Percentiles rank a stretch among this genome's conserved stretches.
Conservation (phyloP, 1,284 basidiomycete species). For the Vanrija pseudolonga region DNA sequence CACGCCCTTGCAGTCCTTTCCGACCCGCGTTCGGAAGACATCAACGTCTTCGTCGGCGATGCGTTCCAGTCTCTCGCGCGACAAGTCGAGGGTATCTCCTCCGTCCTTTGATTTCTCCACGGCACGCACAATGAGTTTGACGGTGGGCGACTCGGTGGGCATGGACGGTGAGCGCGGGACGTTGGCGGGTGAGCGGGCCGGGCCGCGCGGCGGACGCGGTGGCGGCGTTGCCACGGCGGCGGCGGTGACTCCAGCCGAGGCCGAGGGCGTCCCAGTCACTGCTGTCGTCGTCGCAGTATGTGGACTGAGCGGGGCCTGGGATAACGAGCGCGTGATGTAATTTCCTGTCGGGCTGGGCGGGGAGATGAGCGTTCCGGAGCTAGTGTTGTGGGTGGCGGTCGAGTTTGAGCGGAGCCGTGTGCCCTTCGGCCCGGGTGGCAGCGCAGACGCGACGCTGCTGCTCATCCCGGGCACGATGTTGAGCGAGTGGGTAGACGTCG, state of each 20-base stretch:
- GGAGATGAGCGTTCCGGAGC: neutral
- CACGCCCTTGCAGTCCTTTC: conserved; percentile 57
- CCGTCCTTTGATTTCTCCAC: conserved; percentile 65
- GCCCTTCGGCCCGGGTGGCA: neutral
- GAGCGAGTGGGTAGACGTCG: conserved; percentile 7
- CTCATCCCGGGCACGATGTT: no score
- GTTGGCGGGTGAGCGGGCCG: conserved; percentile 5
- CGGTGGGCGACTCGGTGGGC: conserved; percentile 4
- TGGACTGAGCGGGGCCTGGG: neutral
- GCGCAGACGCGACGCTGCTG: no score
- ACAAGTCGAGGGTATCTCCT: conserved; percentile 76
- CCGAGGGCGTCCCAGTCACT: neutral
- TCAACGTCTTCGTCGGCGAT: conserved; percentile 69
- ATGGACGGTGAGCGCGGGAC: conserved; percentile 5
- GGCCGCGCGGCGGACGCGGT: conserved; percentile 10
- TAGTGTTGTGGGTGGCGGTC: neutral
- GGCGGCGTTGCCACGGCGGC: conserved; percentile 3
- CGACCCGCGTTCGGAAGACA: conserved; percentile 60
- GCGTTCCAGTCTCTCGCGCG: conserved; percentile 66
- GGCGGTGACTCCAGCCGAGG: neutral
- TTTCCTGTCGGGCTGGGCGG: no score
- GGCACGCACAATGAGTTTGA: conserved; percentile 58
- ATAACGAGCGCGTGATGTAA: neutral
- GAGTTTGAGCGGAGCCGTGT: conserved; percentile 12
- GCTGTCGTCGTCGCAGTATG: neutral